These are phyloP conservation scores for Grigorovia jiainica DNA, from an alignment of 805 yeast species.

Conservation along the genomic window DNA sequence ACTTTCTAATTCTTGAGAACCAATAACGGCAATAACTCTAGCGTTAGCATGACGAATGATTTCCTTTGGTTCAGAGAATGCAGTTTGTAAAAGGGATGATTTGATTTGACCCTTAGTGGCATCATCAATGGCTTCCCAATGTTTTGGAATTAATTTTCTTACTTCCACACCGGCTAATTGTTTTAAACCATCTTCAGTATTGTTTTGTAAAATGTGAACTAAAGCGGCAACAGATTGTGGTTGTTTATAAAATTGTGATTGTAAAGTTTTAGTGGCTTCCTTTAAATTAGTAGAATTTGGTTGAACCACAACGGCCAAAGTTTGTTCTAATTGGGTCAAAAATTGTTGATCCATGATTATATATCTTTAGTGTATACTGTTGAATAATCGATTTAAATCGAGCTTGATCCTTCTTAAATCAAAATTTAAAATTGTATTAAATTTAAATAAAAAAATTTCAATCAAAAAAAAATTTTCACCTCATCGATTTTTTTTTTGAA, in stretches of 20 bases:
- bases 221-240: conserved; percentile 71
- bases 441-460: background rate
- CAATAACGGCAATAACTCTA: conserved; percentile 81
- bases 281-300: conserved; percentile 80
- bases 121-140: conserved; percentile 49
- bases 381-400: background rate
- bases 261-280: conserved; percentile 67
- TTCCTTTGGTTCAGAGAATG: conserved; percentile 54
- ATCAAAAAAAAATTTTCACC: conserved; percentile 11
- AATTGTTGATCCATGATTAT: conserved; percentile 58
- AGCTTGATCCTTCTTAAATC: background rate
- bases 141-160: conserved; percentile 64
- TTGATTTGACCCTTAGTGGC: conserved; percentile 52
- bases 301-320: conserved; percentile 65
- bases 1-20: conserved; percentile 60
- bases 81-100: conserved; percentile 54
- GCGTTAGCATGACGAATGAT: conserved; percentile 82
- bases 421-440: background rate
- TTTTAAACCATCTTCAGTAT: conserved; percentile 60
- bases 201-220: conserved; percentile 67
- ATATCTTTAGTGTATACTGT: background rate
- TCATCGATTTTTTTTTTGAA: conserved; percentile 15
- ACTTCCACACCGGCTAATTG: conserved; percentile 97
- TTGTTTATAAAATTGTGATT: conserved; percentile 63
- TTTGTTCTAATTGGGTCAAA: conserved; percentile 62